Percentiles rank a stretch among this genome's conserved stretches.
phyloP scores from a whole-genome alignment of 345 rosid species.

The Angophora floribunda region DNA sequence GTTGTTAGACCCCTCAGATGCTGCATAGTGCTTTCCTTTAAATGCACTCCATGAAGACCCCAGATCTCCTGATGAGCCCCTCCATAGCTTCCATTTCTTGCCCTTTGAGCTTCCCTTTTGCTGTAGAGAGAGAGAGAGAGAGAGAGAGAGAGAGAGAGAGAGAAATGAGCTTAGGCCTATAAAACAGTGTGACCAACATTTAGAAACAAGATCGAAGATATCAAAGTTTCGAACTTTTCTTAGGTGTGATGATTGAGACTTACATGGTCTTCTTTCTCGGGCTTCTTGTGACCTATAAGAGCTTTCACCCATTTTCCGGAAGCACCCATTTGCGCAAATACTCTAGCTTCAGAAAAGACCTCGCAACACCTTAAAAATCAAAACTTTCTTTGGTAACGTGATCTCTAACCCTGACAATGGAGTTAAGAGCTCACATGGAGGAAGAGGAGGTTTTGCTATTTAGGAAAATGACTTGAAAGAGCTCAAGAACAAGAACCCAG shows the following conservation, averaged over 20 bases:
- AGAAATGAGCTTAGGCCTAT: background rate
- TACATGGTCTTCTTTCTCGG: constrained; percentile 54
- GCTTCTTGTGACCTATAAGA: constrained; percentile 59
- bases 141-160: background rate
- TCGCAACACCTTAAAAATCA: background rate
- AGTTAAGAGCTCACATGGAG: background rate
- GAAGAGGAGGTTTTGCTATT: background rate
- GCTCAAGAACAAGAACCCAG: background rate
- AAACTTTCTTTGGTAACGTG: background rate
- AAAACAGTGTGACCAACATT: background rate
- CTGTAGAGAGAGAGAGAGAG: background rate
- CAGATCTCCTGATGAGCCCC: constrained; percentile 56
- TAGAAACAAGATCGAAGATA: background rate
- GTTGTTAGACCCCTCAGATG: constrained; percentile 35
- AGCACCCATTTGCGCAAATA: constrained; percentile 56
- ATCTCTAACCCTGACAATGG: background rate
- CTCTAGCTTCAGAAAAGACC: background rate
- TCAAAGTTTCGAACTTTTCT: background rate
- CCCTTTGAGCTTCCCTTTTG: constrained; percentile 29
- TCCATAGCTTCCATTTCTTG: constrained; percentile 90
- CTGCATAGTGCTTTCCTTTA: constrained; percentile 39
- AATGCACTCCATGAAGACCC: constrained; percentile 47
- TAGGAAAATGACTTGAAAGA: background rate
- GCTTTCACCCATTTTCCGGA: constrained; percentile 94
- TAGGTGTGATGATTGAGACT: background rate